These are phyloP conservation scores for Phytophthora ohioensis DNA, from an alignment of 352 stramenopile genomes.

Conservation along the genomic window DNA sequence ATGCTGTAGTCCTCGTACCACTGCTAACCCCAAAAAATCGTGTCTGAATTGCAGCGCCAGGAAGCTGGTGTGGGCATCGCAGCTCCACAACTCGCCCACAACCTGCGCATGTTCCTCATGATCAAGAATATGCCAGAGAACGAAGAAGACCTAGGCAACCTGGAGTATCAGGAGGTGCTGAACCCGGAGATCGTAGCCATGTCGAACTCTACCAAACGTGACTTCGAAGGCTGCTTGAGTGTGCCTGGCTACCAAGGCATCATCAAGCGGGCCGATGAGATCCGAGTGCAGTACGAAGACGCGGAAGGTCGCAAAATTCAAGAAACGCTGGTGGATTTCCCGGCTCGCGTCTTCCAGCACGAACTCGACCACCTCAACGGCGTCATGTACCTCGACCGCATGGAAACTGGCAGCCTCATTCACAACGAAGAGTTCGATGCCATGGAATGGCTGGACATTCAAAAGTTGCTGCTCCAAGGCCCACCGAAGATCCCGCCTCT, in stretches of 20 bases:
- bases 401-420: conserved; percentile 75
- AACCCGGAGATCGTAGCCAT: conserved; percentile 76
- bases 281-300: conserved; percentile 75
- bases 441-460: conserved; percentile 66
- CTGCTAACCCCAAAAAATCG: conserved; percentile 6
- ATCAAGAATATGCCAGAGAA: conserved; percentile 69
- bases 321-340: conserved; percentile 74
- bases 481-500: conserved; percentile 35
- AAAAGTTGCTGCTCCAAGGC: conserved; percentile 62
- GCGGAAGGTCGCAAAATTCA: conserved; percentile 56
- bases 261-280: conserved; percentile 64
- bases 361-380: conserved; percentile 85
- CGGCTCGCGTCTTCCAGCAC: conserved; percentile 88
- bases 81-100: conserved; percentile 78
- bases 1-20: neutral
- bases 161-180: conserved; percentile 82
- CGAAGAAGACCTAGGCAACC: conserved; percentile 58
- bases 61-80: conserved; percentile 81
- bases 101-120: conserved; percentile 87
- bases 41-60: conserved; percentile 48
- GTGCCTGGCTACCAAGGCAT: conserved; percentile 85
- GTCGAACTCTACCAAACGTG: conserved; percentile 62
- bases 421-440: conserved; percentile 86
- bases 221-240: conserved; percentile 89
- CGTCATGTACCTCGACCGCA: conserved; percentile 79